phyloP scores from a whole-genome alignment of 108 stramenopile genomes.

The Schizochytrium sp. region DNA sequence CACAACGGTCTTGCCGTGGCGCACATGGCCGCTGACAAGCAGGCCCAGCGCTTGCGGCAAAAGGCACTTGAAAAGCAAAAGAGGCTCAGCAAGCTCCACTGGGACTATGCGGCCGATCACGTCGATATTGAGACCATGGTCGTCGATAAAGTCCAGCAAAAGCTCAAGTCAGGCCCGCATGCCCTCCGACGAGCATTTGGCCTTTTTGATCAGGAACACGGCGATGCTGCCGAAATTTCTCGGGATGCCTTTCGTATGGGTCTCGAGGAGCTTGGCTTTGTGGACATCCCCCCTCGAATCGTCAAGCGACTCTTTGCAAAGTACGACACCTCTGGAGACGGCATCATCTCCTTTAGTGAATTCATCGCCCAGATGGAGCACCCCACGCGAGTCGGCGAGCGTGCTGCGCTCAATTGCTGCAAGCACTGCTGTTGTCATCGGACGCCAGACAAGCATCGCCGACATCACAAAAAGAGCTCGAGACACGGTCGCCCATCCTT shows the following conservation, averaged over 20 bases:
- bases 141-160: background rate
- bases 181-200: conserved; percentile 1
- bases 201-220: background rate
- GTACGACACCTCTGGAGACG: conserved; percentile 1
- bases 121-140: background rate
- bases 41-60: background rate
- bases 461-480: background rate
- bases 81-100: background rate
- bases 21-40: background rate
- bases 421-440: background rate
- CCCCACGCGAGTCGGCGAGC: background rate
- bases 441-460: background rate
- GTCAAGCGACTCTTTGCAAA: background rate
- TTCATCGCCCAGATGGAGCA: background rate
- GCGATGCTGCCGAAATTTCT: background rate
- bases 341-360: background rate
- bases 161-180: background rate
- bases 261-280: background rate
- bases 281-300: background rate
- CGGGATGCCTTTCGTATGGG: background rate
- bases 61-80: background rate
- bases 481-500: too few species aligned
- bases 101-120: background rate
- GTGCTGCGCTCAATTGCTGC: background rate
- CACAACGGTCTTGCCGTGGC: background rate